phyloP scores from a whole-genome alignment of 768 basidiomycete genomes.

The Boletus reticulatus region DNA sequence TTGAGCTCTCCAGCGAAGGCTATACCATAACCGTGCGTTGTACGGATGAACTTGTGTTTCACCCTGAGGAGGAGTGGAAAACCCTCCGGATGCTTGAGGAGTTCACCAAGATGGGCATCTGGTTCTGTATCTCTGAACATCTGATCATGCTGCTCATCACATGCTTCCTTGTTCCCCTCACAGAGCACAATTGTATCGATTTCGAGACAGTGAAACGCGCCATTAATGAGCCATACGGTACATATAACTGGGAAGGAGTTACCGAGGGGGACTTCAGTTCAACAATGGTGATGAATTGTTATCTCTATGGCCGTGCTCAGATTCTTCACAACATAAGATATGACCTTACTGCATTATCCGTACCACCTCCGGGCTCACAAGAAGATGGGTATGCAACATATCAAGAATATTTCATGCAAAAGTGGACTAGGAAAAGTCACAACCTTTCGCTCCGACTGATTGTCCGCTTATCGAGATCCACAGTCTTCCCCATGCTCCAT shows the following conservation, averaged over 20 bases:
- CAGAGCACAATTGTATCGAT: constrained; percentile 48
- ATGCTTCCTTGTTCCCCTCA: constrained; percentile 67
- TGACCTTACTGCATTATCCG: constrained; percentile 66
- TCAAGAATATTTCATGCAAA: constrained; percentile 54
- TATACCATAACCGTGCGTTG: constrained; percentile 39
- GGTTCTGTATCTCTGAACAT: constrained; percentile 60
- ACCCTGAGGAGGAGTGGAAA: constrained; percentile 44
- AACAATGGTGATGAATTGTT: constrained; percentile 54
- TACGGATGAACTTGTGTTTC: constrained; percentile 47
- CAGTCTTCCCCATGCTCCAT: constrained; percentile 40
- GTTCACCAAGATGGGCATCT: constrained; percentile 61
- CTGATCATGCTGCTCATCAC: constrained; percentile 51
- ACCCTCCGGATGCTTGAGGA: constrained; percentile 56
- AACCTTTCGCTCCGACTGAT: constrained; percentile 45
- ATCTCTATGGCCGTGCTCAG: constrained; percentile 54
- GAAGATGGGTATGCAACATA: constrained; percentile 52
- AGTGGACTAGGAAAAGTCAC: constrained; percentile 51
- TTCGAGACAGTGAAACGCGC: constrained; percentile 53
- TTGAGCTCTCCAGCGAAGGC: constrained; percentile 41
- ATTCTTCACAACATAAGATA: constrained; percentile 56
- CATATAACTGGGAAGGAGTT: constrained; percentile 54
- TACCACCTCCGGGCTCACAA: constrained; percentile 48
- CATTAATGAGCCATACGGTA: constrained; percentile 48
- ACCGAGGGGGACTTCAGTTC: constrained; percentile 46
- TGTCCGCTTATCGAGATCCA: constrained; percentile 64